Conservation (phyloP, 2,329 filamentous ascomycete species). For the Ambrosiella xylebori region DNA sequence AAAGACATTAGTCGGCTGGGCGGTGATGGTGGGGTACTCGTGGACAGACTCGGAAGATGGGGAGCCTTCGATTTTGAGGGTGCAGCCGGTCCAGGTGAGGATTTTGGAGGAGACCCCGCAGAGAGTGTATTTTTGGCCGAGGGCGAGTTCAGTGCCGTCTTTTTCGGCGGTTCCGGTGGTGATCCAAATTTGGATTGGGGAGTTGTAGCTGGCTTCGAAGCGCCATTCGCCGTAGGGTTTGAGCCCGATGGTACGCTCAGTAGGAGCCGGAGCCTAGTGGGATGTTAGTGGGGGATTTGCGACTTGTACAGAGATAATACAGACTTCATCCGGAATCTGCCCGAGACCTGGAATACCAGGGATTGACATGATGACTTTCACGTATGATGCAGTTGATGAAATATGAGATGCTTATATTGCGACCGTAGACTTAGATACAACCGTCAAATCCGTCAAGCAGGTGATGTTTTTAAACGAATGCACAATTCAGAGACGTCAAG, state of each 20-base stretch:
- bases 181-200: constrained; percentile 37
- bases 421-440: not conserved
- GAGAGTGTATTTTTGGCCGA: constrained; percentile 65
- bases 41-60: constrained; percentile 38
- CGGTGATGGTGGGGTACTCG: constrained; percentile 49
- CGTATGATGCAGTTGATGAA: not conserved
- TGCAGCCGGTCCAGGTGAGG: constrained; percentile 82
- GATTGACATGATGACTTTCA: constrained; percentile 42
- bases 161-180: constrained; percentile 73
- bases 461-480: no score
- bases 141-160: constrained; percentile 84
- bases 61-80: constrained; percentile 55
- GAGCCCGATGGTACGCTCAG: constrained; percentile 34
- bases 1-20: constrained; percentile 66
- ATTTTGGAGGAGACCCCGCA: constrained; percentile 70
- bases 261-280: constrained; percentile 11
- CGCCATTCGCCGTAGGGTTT: constrained; percentile 58
- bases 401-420: not conserved
- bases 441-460: no score
- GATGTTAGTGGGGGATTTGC: not conserved
- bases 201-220: constrained; percentile 47
- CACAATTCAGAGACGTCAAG: no score
- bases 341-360: constrained; percentile 60
- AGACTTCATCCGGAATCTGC: constrained; percentile 44
- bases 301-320: constrained; percentile 16